Base-by-base conservation (phyloP, 2,329 filamentous ascomycete genomes). In the Fusarium sp. region DNA sequence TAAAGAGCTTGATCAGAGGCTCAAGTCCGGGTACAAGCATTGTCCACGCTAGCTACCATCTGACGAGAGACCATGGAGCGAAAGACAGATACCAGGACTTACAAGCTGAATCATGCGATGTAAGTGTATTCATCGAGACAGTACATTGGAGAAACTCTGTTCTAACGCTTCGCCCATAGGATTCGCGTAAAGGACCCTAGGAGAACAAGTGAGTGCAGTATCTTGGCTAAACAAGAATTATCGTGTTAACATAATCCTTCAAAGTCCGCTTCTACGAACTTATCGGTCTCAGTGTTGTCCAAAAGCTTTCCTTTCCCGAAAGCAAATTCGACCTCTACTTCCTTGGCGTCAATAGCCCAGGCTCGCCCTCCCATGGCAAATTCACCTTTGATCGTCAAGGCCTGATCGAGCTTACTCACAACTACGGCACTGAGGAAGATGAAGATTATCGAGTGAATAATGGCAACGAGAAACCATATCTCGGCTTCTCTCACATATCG, bases 41-140 rank as follows among this genome's bases (percentile, higher is more conserved):
- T 30, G 3, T 8, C 14, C 23, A 53, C 23, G 18, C 50, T 42
- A 42, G 17, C 14, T 17, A 17, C 4, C 4, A 5, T 20, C 20
- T 8, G 18, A 32, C 7, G 13, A 14, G 3, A 5, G 13, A 42
- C 10, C 14, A 53, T 53, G 50, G 35, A 41, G 15, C 7, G 9
- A 9, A 53, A 41, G 14, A 53, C 50, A 11, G 35, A 53, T 42
- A 42, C 14, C 18, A 53, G 14, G 26, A 41, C 23, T 20, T 53
- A 53, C 35, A 53, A 53, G 35, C 14, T 53, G 50, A 53, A 53
- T 42, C 50, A 53, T 53, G 35, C 35, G 2, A 53, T 53, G 35
- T 53, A 33, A 23, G 50, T 42, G 27, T 6, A 17, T 2, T 5
- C 5, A 38, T 18, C 17, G 13, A 0, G 6, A 7, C 11, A 11